Evolutionary conservation across 768 basidiomycete genomes (phyloP), one percentile per base, ranked within the genome.

Genomic region (Rhizopogon vesiculosus): DNA sequence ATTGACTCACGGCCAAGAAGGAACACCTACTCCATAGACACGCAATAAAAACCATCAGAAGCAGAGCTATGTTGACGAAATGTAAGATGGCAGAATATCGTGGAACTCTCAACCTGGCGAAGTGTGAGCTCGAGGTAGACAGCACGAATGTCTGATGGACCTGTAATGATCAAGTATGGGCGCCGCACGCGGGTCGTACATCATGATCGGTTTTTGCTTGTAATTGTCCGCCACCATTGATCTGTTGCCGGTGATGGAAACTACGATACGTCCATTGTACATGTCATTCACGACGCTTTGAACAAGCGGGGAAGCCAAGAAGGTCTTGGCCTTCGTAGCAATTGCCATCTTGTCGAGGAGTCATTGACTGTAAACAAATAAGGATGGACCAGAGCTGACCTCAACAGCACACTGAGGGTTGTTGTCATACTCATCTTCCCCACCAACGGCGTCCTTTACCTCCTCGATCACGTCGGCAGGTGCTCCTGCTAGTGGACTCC

Each of bases 201-300:
- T 75, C 62, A 86, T 83, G 59, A 88, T 91, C 16, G 82, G 81
- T 42, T 81, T 80, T 33, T 81, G 82, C 71, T 91, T 93, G 74
- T 98, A 98, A 64, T 91, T 90, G 69, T 98, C 96, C 16, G 88
- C 86, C 7, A 98, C 77, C 50, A 98, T 80, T 1, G 93, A 89
- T 25, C 87, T 84, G 46, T 73, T 80, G 7, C 82, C 76, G 5
- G 80, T 68, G 53, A 81, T 71, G 9, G 85, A 82, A 59, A 88
- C 87, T 15, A 89, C 78, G 35, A 91, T 81, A 7, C 82, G 78
- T n/a, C 89, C 96, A 3, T 82, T 75, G 69, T 94, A 90, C 48
- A 99, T 91, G 52, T 93, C 89, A 61, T 87, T 86, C 38, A 98
- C 83, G 28, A 97, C 86, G 53, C 84, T 84, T 68, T 98, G 95